phyloP scores from a whole-genome alignment of 306 rosid genomes.

The Malus sieversii region DNA sequence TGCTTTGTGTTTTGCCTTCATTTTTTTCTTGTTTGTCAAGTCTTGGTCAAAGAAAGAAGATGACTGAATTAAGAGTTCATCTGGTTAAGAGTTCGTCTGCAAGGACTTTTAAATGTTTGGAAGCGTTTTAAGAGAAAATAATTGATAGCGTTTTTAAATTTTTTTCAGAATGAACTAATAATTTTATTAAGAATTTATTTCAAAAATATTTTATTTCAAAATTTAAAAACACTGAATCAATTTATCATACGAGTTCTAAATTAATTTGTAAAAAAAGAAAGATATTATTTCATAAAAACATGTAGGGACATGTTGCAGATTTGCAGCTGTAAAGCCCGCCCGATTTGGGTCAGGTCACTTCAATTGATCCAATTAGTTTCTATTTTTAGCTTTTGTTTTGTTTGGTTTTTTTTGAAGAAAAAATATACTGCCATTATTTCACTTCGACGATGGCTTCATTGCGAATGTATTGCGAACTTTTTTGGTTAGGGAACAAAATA shows the following conservation, averaged over 20 bases:
- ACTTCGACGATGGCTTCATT: not conserved
- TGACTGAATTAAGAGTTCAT: not conserved
- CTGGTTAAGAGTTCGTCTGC: rapidly evolving
- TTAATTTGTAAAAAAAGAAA: not conserved
- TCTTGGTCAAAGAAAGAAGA: conserved; percentile 51
- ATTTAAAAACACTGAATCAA: too few species aligned
- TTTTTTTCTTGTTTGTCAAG: conserved; percentile 31
- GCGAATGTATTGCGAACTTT: not conserved
- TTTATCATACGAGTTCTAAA: too few species aligned
- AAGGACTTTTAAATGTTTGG: too few species aligned
- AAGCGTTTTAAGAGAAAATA: too few species aligned
- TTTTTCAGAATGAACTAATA: too few species aligned
- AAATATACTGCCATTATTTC: not conserved
- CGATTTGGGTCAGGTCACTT: too few species aligned
- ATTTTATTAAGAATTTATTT: too few species aligned
- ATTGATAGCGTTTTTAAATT: rapidly evolving
- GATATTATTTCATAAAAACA: not conserved
- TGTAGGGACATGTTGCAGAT: too few species aligned
- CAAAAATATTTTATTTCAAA: too few species aligned
- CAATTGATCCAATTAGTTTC: not conserved
- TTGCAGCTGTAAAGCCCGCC: not conserved
- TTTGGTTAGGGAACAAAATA: not conserved
- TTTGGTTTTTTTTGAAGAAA: too few species aligned
- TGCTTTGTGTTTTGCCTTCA: conserved; percentile 28
- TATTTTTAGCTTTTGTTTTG: not conserved